Evolutionary conservation across 2,329 filamentous ascomycete species (phyloP).

Genomic region (Didymella keratinophila): DNA sequence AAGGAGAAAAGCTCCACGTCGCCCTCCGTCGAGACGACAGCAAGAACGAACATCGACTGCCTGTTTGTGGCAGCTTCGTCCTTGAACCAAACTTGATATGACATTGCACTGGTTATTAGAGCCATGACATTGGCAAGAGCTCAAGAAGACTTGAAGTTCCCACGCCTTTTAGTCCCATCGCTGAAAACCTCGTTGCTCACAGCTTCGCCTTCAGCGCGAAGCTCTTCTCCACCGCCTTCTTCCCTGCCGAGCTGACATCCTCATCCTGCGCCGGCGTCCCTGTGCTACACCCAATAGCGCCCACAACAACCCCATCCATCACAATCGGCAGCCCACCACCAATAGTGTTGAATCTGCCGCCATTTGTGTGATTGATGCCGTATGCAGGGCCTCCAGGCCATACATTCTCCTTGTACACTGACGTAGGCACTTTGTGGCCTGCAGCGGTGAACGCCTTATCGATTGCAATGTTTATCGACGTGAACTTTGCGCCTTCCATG

Average conservation of each 20-base stretch:
- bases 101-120: too few relatives aligned
- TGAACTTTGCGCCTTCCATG: constrained; percentile 58
- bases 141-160: background rate
- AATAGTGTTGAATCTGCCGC: constrained; percentile 62
- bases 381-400: constrained; percentile 62
- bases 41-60: too few relatives aligned
- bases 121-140: too few relatives aligned
- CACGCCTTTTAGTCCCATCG: too few relatives aligned
- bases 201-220: constrained; percentile 52
- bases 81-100: too few relatives aligned
- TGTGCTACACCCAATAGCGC: constrained; percentile 63
- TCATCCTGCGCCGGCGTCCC: constrained; percentile 64
- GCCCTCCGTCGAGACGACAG: too few relatives aligned
- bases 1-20: too few relatives aligned
- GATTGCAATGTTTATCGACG: constrained; percentile 68
- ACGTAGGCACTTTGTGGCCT: constrained; percentile 61
- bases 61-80: too few relatives aligned
- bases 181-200: constrained; percentile 23
- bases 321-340: constrained; percentile 62
- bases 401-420: constrained; percentile 62
- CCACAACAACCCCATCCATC: constrained; percentile 58
- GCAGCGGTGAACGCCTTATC: constrained; percentile 68
- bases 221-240: constrained; percentile 57
- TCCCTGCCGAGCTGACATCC: constrained; percentile 61
- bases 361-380: constrained; percentile 62